Percentiles rank a stretch among this genome's conserved stretches.
phyloP scores from a whole-genome alignment of 1,139 yeast genomes.

The Geotrichum cucujoidarum region DNA sequence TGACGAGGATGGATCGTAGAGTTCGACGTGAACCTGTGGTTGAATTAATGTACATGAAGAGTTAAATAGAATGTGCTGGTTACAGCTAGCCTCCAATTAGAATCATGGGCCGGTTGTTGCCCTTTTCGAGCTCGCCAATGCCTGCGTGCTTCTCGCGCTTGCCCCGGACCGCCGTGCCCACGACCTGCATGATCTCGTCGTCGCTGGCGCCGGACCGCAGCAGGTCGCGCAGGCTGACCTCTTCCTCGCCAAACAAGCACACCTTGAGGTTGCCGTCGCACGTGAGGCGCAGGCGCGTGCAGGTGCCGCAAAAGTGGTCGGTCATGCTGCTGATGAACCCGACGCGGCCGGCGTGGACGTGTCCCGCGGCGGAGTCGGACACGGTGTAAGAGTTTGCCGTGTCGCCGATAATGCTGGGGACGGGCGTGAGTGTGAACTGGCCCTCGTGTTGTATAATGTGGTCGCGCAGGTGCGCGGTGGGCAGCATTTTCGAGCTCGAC shows the following conservation, averaged over 20 bases:
- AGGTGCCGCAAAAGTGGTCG: constrained; percentile 46
- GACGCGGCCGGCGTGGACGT: constrained; percentile 41
- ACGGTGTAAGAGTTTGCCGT: constrained; percentile 44
- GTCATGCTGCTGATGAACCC: constrained; percentile 55
- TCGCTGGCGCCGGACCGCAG: constrained; percentile 37
- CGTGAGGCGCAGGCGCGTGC: constrained; percentile 47
- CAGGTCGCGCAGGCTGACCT: constrained; percentile 44
- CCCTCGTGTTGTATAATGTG: constrained; percentile 31
- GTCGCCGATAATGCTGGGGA: constrained; percentile 39
- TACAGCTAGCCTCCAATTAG: constrained; percentile 46
- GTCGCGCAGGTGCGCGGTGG: constrained; percentile 41
- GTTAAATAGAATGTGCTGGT: background rate
- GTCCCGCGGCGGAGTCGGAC: too few relatives aligned
- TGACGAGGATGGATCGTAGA: too few relatives aligned
- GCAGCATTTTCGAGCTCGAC: constrained; percentile 42
- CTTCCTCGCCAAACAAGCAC: constrained; percentile 49
- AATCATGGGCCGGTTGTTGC: constrained; percentile 51
- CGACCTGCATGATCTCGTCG: constrained; percentile 36
- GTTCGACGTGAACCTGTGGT: background rate
- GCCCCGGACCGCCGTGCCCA: constrained; percentile 42
- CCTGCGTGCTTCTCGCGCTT: constrained; percentile 50
- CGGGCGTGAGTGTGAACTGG: constrained; percentile 32
- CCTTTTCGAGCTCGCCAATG: constrained; percentile 41
- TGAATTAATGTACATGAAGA: background rate
- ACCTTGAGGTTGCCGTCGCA: constrained; percentile 51